Evolutionary conservation across 176 grass and related monocot genomes (phyloP).

Genomic region (Melocanna baccifera): DNA sequence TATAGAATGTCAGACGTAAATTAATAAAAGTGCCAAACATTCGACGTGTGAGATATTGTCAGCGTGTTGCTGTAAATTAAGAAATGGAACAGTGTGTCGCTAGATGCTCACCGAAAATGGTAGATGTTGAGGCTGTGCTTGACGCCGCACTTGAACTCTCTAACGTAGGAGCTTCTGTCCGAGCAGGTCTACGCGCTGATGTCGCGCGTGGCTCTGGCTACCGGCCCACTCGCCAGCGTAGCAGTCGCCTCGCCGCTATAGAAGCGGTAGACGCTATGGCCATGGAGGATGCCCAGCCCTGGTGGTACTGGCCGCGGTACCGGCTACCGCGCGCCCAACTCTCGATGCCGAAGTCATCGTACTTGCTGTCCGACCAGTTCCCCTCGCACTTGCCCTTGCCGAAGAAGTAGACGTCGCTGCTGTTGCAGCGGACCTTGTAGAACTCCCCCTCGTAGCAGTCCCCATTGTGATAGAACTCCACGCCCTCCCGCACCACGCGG

Average conservation of each 20-base stretch:
- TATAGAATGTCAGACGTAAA: not conserved
- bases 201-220: conserved; percentile 57
- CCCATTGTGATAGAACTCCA: conserved; percentile 66
- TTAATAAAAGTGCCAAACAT: not conserved
- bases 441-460: conserved; percentile 87
- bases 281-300: conserved; percentile 48
- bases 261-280: conserved; percentile 55
- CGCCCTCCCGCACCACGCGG: conserved; percentile 51
- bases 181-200: conserved; percentile 46
- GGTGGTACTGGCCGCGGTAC: conserved; percentile 58
- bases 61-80: no score
- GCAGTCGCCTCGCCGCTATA: conserved; percentile 61
- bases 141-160: conserved; percentile 61
- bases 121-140: conserved; percentile 67
- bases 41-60: not conserved
- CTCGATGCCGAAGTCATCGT: conserved; percentile 71
- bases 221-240: conserved; percentile 66
- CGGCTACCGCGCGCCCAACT: conserved; percentile 47
- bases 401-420: conserved; percentile 57
- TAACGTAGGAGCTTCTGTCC: conserved; percentile 59
- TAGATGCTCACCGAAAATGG: conserved; percentile 44
- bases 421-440: conserved; percentile 53
- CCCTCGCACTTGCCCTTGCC: conserved; percentile 57
- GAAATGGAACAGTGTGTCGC: not conserved
- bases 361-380: conserved; percentile 70